These are phyloP conservation scores for Ustilago xerochloae DNA, from an alignment of 1,284 basidiomycete genomes.

Conservation along the genomic window DNA sequence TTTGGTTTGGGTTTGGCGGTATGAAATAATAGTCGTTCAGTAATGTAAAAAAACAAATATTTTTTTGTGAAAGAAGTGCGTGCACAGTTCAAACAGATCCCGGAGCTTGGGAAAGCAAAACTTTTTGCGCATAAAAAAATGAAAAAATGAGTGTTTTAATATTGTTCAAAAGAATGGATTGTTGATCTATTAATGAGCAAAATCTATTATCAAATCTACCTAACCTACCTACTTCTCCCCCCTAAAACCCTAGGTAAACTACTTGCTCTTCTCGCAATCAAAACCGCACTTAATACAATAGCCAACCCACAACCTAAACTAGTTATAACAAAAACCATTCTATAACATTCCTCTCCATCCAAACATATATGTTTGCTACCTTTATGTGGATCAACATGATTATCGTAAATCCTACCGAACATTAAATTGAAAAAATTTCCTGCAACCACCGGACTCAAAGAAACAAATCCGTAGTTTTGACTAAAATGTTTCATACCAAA, in stretches of 20 bases:
- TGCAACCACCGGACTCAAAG: conserved; percentile 80
- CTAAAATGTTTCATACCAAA: conserved; percentile 85
- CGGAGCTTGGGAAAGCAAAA: too few species aligned
- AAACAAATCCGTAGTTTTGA: conserved; percentile 86
- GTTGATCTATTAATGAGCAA: too few species aligned
- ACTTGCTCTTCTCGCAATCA: conserved; percentile 42
- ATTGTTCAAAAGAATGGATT: too few species aligned
- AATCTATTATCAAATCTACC: too few species aligned
- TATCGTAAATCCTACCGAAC: conserved; percentile 74
- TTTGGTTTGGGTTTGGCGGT: conserved; percentile 31
- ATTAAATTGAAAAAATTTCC: conserved; percentile 85
- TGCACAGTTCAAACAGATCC: too few species aligned
- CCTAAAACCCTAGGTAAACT: conserved; percentile 9
- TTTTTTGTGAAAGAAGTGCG: too few species aligned
- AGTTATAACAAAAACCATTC: conserved; percentile 61
- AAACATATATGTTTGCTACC: conserved; percentile 49
- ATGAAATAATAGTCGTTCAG: background rate
- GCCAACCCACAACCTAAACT: conserved; percentile 49
- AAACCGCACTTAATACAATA: conserved; percentile 44
- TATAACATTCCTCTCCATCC: conserved; percentile 65
- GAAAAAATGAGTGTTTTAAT: too few species aligned
- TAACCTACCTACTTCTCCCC: too few species aligned
- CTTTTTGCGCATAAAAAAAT: too few species aligned
- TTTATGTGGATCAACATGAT: conserved; percentile 33
- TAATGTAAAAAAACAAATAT: too few species aligned